phyloP scores from a whole-genome alignment of 2,329 filamentous ascomycete genomes.

The Tolypocladium inflatum region DNA sequence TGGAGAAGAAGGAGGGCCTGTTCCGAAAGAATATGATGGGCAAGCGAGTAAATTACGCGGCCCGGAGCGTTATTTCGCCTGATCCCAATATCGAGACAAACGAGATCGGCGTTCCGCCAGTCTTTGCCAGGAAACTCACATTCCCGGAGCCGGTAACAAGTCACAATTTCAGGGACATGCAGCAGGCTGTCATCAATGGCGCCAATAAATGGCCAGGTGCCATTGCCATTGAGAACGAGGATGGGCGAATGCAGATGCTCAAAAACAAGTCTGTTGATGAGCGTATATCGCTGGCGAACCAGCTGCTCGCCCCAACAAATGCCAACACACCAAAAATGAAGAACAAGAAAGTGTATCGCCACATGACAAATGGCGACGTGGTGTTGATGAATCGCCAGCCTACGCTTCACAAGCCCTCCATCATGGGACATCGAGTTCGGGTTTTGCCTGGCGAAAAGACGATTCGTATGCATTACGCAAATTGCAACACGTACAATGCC shows the following conservation, averaged over 20 bases:
- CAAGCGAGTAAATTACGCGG: slow-evolving; percentile 97
- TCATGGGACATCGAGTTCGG: slow-evolving; percentile 93
- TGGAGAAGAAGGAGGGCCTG: slow-evolving; percentile 97
- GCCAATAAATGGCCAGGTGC: slow-evolving; percentile 91
- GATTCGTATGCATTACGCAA: slow-evolving; percentile 98
- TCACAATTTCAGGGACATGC: slow-evolving; percentile 92
- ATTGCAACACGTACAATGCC: slow-evolving; percentile 98
- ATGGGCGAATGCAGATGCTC: slow-evolving; percentile 81
- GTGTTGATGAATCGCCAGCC: slow-evolving; percentile 98
- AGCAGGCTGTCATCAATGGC: slow-evolving; percentile 92
- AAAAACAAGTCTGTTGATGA: slow-evolving; percentile 83
- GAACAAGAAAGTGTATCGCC: slow-evolving; percentile 94
- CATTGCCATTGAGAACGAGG: slow-evolving; percentile 89
- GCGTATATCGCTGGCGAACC: slow-evolving; percentile 83
- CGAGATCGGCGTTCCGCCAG: slow-evolving; percentile 96
- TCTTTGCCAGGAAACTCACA: slow-evolving; percentile 91
- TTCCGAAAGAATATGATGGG: slow-evolving; percentile 99
- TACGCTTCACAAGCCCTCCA: slow-evolving; percentile 94
- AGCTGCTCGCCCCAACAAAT: slow-evolving; percentile 77
- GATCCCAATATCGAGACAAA: slow-evolving; percentile 99
- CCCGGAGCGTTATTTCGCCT: slow-evolving; percentile 93
- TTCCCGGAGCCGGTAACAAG: slow-evolving; percentile 96
- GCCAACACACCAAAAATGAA: slow-evolving; percentile 63
- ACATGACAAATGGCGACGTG: slow-evolving; percentile 92
- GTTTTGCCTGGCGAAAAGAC: slow-evolving; percentile 93